Conservation (phyloP, 1,284 basidiomycete species). For the Exsudoporus floridanus region DNA sequence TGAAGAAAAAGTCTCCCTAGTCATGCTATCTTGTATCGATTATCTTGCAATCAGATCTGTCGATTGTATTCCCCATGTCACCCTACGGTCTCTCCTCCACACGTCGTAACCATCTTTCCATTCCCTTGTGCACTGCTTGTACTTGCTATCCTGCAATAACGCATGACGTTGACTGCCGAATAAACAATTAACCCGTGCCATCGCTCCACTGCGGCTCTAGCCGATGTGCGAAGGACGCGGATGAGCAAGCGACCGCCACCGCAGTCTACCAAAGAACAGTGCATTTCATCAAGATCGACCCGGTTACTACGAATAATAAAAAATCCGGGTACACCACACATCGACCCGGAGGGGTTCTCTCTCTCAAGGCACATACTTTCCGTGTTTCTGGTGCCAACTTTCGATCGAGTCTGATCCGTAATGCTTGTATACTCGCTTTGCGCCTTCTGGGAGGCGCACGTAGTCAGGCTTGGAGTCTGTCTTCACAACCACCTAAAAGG, state of each 20-base stretch:
- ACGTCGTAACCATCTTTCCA: conserved; percentile 8
- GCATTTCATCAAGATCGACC: background rate
- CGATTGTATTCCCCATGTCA: conserved; percentile 1
- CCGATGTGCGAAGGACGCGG: background rate
- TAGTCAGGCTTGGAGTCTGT: conserved; percentile 53
- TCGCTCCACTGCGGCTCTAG: too few species aligned
- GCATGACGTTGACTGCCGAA: too few species aligned
- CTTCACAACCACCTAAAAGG: conserved; percentile 44
- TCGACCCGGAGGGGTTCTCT: too few species aligned
- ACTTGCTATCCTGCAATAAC: background rate
- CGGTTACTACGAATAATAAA: too few species aligned
- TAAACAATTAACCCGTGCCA: too few species aligned
- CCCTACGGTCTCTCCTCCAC: conserved; percentile 1
- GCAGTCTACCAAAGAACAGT: background rate
- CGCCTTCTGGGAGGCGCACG: conserved; percentile 58
- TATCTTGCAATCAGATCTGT: background rate
- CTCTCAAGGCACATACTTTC: conserved; percentile 34
- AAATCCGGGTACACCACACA: too few species aligned
- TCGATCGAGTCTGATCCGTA: conserved; percentile 49
- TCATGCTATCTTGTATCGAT: conserved; percentile 3
- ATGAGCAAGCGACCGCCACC: too few species aligned
- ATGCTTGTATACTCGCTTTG: conserved; percentile 43
- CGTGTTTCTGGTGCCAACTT: conserved; percentile 55
- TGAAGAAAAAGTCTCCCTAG: background rate
- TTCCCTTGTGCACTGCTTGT: conserved; percentile 13